phyloP scores from a whole-genome alignment of 768 basidiomycete genomes.

The Galerina sulciceps region DNA sequence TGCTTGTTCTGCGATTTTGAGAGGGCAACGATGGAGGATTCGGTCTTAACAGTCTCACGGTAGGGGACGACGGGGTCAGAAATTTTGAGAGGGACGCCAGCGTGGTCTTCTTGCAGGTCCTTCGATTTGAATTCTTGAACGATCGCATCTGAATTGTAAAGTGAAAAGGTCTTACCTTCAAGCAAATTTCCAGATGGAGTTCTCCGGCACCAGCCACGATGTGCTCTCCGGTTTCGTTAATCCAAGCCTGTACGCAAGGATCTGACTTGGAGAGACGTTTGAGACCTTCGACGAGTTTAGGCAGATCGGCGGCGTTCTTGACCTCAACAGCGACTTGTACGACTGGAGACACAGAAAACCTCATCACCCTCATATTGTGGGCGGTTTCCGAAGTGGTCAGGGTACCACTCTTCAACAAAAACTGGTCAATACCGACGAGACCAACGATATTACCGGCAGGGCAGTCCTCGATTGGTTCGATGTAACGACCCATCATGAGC shows the following conservation, averaged over 20 bases:
- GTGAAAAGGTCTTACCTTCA: slow-evolving; percentile 66
- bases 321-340: slow-evolving; percentile 99
- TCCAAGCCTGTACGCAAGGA: slow-evolving; percentile 98
- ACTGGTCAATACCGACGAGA: slow-evolving; percentile 99
- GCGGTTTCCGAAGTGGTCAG: slow-evolving; percentile 97
- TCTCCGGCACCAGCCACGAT: slow-evolving; percentile 99
- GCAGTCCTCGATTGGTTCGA: slow-evolving; percentile 99
- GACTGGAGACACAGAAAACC: slow-evolving; percentile 99
- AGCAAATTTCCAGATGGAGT: slow-evolving; percentile 98
- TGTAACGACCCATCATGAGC: slow-evolving; percentile 99
- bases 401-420: slow-evolving; percentile 99
- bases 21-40: slow-evolving; percentile 93
- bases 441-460: slow-evolving; percentile 98
- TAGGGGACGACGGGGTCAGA: slow-evolving; percentile 98
- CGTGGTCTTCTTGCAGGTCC: slow-evolving; percentile 99
- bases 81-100: slow-evolving; percentile 97
- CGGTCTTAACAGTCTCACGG: slow-evolving; percentile 95
- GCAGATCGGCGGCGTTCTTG: slow-evolving; percentile 98
- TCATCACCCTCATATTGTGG: slow-evolving; percentile 99
- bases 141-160: not conserved
- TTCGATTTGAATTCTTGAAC: slow-evolving; percentile 26
- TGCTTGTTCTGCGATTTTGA: slow-evolving; percentile 99
- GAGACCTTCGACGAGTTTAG: slow-evolving; percentile 99
- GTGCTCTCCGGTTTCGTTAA: slow-evolving; percentile 91
- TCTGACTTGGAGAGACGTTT: slow-evolving; percentile 99